A percentile compares a stretch with the other conserved stretches of the same genome.
Evolutionary conservation across 768 basidiomycete species (phyloP).

Genomic region (Sarcodon sp.): DNA sequence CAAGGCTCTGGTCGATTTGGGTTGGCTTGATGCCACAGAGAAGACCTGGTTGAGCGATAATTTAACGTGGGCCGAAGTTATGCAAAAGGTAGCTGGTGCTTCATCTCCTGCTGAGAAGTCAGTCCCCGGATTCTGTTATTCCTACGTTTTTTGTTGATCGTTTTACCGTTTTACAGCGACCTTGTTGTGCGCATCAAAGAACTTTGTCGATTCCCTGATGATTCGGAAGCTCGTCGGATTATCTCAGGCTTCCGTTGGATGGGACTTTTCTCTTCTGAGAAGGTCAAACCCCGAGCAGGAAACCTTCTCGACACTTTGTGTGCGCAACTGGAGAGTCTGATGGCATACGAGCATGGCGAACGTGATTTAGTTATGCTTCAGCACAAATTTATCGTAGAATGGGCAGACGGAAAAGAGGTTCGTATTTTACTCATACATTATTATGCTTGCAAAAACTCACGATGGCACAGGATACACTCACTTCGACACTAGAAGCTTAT

Average conservation of each 20-base stretch:
- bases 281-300: slow-evolving; percentile 44
- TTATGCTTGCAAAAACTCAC: not conserved
- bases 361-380: slow-evolving; percentile 96
- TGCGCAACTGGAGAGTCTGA: slow-evolving; percentile 77
- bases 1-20: slow-evolving; percentile 72
- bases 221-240: slow-evolving; percentile 61
- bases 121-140: not conserved
- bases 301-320: slow-evolving; percentile 94
- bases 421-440: slow-evolving; percentile 8
- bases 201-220: slow-evolving; percentile 61
- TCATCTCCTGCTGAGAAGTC: slow-evolving; percentile 59
- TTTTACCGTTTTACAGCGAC: slow-evolving; percentile 27
- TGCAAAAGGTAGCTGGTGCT: slow-evolving; percentile 60
- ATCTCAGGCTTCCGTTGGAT: slow-evolving; percentile 88
- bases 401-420: slow-evolving; percentile 69
- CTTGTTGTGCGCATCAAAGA: slow-evolving; percentile 61
- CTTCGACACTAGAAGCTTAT: slow-evolving; percentile 85
- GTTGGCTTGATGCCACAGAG: slow-evolving; percentile 66
- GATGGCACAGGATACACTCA: slow-evolving; percentile 56
- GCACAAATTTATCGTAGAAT: slow-evolving; percentile 93
- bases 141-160: not conserved
- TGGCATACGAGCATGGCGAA: slow-evolving; percentile 85
- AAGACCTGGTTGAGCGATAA: slow-evolving; percentile 70
- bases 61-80: slow-evolving; percentile 77
- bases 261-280: slow-evolving; percentile 73